Evolutionary conservation across 768 basidiomycete genomes (phyloP).

Genomic region (Lentinula lateritia): DNA sequence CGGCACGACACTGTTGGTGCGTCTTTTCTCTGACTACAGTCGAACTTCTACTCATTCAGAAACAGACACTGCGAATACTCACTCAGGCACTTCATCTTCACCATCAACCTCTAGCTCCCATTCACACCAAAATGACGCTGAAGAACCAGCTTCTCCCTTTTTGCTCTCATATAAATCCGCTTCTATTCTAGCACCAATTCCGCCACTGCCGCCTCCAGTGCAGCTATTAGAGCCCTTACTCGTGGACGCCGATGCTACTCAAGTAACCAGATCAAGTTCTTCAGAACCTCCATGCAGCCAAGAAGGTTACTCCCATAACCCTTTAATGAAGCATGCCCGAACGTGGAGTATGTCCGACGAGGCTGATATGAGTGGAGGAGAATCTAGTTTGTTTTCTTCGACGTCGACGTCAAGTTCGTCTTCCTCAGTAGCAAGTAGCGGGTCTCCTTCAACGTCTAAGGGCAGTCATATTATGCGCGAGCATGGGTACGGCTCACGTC

Average conservation of each 20-base stretch:
- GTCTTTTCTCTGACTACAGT: slow-evolving; percentile 14
- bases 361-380: background rate
- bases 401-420: background rate
- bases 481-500: slow-evolving; percentile 22
- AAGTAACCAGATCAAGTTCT: background rate
- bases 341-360: background rate
- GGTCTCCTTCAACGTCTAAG: background rate
- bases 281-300: background rate
- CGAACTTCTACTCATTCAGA: background rate
- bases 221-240: background rate
- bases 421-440: background rate
- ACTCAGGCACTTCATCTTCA: background rate
- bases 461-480: background rate
- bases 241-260: background rate
- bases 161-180: background rate
- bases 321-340: background rate
- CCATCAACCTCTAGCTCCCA: background rate
- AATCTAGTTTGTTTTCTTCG: background rate
- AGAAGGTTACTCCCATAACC: background rate
- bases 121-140: background rate
- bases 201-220: background rate
- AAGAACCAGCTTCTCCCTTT: background rate
- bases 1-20: slow-evolving; percentile 23
- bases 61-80: background rate
- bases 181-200: background rate